Percentiles rank a stretch among this genome's conserved stretches.
Conservation (phyloP, 345 rosid species). For the Arabidopsis thaliana region TAIR10.1 NC_003070.9:4776001-4776500, state of each 20-base stretch:
- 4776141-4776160: conserved; percentile 15
- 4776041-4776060: neutral
- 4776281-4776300: conserved; percentile 27
- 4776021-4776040: neutral
- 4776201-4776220: neutral
- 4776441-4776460: conserved; percentile 37
- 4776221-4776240: neutral
- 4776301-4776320: conserved; percentile 48
- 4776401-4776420: conserved; percentile 32
- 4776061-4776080: conserved; percentile 20
- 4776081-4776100: neutral
- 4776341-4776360: conserved; percentile 23
- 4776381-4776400: neutral
- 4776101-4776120: neutral
- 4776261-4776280: neutral
- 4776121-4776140: neutral
- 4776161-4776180: neutral
- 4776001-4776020: neutral
- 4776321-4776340: conserved; percentile 19
- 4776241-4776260: neutral
- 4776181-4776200: neutral
- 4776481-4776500: conserved; percentile 39
- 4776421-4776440: conserved; percentile 6
- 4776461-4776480: conserved; percentile 48
- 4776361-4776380: conserved; percentile 22